These are phyloP conservation scores for Colletotrichum chlorophyti DNA, from an alignment of 2,329 filamentous ascomycete species.

Conservation along the genomic window DNA sequence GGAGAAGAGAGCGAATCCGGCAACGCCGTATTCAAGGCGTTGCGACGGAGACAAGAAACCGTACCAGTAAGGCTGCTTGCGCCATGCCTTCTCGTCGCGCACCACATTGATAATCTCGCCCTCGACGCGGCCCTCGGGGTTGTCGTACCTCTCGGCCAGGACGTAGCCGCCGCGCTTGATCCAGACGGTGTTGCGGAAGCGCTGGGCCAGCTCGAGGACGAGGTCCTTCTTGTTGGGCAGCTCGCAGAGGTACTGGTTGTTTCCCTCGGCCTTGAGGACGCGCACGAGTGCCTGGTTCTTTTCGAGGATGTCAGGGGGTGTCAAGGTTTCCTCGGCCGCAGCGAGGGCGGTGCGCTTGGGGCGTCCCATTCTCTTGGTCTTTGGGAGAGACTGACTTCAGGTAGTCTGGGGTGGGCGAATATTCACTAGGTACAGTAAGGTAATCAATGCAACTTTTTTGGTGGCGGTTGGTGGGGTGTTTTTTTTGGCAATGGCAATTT, in stretches of 20 bases:
- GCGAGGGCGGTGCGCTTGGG: slow-evolving; percentile 77
- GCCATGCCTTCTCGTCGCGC: slow-evolving; percentile 88
- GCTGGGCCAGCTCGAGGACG: slow-evolving; percentile 81
- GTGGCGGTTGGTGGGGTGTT: no score
- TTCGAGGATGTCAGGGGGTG: slow-evolving; percentile 64
- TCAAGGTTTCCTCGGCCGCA: slow-evolving; percentile 74
- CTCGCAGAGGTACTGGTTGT: slow-evolving; percentile 84
- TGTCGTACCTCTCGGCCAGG: slow-evolving; percentile 74
- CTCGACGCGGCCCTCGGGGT: slow-evolving; percentile 77
- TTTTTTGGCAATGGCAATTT: slow-evolving; percentile 14
- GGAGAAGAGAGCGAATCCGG: no score
- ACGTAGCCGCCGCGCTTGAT: slow-evolving; percentile 90
- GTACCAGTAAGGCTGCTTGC: slow-evolving; percentile 88
- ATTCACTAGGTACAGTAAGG: no score
- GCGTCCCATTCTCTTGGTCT: slow-evolving; percentile 40
- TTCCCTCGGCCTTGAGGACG: slow-evolving; percentile 83
- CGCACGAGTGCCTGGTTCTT: slow-evolving; percentile 74
- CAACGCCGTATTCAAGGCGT: no score
- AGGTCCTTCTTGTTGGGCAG: slow-evolving; percentile 71
- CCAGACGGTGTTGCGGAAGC: slow-evolving; percentile 93
- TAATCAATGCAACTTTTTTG: background rate
- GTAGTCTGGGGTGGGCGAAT: no score
- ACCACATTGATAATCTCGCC: slow-evolving; percentile 96
- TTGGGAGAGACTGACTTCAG: background rate
- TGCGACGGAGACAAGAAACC: slow-evolving; percentile 30